Evolutionary conservation across 208 protist genomes (phyloP).

Genomic region (Trichomonas vaginalis): DNA sequence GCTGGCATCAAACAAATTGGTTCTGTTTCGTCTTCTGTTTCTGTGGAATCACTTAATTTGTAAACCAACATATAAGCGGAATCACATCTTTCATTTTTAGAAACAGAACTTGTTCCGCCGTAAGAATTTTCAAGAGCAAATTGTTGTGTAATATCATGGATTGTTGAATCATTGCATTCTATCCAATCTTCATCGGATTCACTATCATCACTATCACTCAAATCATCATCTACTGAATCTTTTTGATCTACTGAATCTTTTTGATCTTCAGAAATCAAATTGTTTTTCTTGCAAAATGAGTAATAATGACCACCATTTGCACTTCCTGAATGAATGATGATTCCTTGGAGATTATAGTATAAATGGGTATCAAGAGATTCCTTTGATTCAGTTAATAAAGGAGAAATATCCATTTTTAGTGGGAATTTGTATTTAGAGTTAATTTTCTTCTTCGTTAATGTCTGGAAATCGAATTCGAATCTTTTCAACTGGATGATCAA

Average conservation of each 20-base stretch:
- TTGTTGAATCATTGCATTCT: not conserved
- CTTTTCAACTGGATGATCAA: not conserved
- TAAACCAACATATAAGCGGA: not conserved
- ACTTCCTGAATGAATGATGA: not conserved
- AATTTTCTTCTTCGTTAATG: not conserved
- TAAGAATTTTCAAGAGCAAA: not conserved
- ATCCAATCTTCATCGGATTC: not conserved
- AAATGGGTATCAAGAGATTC: not conserved
- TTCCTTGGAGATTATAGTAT: not conserved
- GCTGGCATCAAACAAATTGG: not conserved
- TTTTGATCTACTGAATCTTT: too few relatives aligned
- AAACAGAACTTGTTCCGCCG: not conserved
- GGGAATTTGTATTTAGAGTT: not conserved
- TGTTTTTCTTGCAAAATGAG: not conserved
- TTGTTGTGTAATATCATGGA: not conserved
- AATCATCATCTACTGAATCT: too few relatives aligned
- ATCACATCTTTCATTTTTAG: not conserved
- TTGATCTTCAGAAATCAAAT: too few relatives aligned
- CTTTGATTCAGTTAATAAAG: not conserved
- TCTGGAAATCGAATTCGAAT: not conserved
- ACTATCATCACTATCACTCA: not conserved
- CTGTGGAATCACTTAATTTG: not conserved
- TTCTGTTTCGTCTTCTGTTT: not conserved
- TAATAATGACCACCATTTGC: slow-evolving; percentile 11
- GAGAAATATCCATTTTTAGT: not conserved